A percentile compares a stretch with the other conserved stretches of the same genome.
phyloP scores from a whole-genome alignment of 164 flowering plant genomes.

The Euptelea pleiosperma region DNA sequence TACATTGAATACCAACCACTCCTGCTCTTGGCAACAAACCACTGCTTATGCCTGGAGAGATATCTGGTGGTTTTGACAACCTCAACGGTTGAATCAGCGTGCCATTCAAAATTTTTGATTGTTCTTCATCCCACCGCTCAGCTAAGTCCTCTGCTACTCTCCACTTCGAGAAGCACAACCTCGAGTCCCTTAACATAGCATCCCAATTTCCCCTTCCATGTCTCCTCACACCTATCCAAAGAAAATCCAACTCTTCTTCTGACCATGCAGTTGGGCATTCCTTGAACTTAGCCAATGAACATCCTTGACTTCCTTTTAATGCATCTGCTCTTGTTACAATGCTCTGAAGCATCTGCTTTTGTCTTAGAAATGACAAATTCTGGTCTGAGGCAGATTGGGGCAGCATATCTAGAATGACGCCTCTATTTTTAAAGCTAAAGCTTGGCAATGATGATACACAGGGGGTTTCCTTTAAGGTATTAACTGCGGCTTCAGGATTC shows the following conservation, averaged over 20 bases:
- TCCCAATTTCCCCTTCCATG: constrained; percentile 67
- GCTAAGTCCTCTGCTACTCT: constrained; percentile 49
- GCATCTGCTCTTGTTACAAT: constrained; percentile 30
- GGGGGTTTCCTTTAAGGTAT: constrained; percentile 5
- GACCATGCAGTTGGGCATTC: constrained; percentile 34
- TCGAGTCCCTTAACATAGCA: constrained; percentile 53
- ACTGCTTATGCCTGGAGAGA: neutral
- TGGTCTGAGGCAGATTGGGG: constrained; percentile 21
- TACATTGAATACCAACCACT: neutral
- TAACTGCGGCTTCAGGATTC: constrained; percentile 10
- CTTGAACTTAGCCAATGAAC: constrained; percentile 24
- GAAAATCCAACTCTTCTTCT: constrained; percentile 66
- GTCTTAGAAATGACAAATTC: constrained; percentile 21
- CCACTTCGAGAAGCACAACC: constrained; percentile 43
- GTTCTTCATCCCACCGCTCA: constrained; percentile 53
- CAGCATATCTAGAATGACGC: constrained; percentile 13
- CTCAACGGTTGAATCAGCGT: constrained; percentile 8
- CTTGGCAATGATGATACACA: constrained; percentile 11
- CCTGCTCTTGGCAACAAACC: constrained; percentile 14
- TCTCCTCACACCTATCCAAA: constrained; percentile 75
- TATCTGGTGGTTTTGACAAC: constrained; percentile 6
- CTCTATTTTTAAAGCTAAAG: constrained; percentile 7
- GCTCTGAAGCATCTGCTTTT: constrained; percentile 49
- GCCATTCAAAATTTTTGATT: constrained; percentile 28
- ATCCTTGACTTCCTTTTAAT: constrained; percentile 19